These are phyloP conservation scores for Aspergillus sp. DNA, from an alignment of 2,329 filamentous ascomycete species.

Conservation along the genomic window DNA sequence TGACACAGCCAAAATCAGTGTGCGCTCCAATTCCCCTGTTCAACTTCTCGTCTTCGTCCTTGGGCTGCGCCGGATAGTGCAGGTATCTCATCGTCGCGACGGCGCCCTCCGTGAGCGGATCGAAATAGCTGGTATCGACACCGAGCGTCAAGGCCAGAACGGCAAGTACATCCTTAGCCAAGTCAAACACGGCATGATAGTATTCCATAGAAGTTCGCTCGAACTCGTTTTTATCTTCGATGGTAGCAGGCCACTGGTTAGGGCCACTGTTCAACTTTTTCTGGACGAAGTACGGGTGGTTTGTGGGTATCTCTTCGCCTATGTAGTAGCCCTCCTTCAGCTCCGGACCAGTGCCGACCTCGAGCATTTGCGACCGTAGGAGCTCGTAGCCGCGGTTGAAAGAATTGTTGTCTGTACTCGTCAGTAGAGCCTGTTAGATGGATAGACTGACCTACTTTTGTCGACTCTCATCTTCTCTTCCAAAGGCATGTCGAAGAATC, in stretches of 20 bases:
- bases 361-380: constrained; percentile 42
- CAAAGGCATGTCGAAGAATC: constrained; percentile 40
- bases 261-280: constrained; percentile 40
- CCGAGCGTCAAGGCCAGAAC: constrained; percentile 41
- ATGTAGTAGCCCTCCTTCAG: constrained; percentile 46
- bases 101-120: constrained; percentile 32
- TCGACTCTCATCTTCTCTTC: constrained; percentile 42
- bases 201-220: constrained; percentile 39
- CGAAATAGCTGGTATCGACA: constrained; percentile 37
- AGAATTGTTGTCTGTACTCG: constrained; percentile 21
- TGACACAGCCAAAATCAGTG: constrained; percentile 44
- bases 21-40: constrained; percentile 44
- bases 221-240: constrained; percentile 30
- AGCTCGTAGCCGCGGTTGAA: constrained; percentile 46
- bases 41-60: constrained; percentile 34
- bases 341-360: constrained; percentile 41
- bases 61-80: constrained; percentile 43
- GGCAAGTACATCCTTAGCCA: constrained; percentile 42
- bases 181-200: constrained; percentile 36
- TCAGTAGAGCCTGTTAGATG: not conserved
- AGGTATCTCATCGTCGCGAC: constrained; percentile 43
- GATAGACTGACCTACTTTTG: constrained; percentile 23
- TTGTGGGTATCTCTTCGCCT: constrained; percentile 39
- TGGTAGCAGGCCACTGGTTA: constrained; percentile 38
- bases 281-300: constrained; percentile 37